Percentiles rank a stretch among this genome's conserved stretches.
phyloP scores from a whole-genome alignment of 129 eudicot genomes.

The Lactuca sativa region DNA sequence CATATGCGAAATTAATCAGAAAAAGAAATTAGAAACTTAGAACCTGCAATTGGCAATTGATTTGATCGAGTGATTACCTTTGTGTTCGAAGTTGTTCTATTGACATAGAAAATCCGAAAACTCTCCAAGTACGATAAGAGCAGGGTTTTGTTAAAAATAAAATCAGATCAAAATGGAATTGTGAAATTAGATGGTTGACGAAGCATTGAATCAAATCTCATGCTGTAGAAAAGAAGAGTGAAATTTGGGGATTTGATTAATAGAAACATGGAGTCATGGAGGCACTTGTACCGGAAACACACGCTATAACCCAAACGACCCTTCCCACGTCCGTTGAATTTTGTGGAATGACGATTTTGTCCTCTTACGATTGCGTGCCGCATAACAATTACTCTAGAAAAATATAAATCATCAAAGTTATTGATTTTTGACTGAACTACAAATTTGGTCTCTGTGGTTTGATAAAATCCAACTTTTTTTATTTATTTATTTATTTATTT shows the following conservation, averaged over 20 bases:
- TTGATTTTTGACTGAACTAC: too few species aligned
- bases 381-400: not conserved
- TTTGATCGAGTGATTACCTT: constrained; percentile 22
- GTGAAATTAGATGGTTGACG: constrained; percentile 17
- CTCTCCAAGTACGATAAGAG: not conserved
- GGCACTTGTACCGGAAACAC: constrained; percentile 3
- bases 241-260: constrained; percentile 18
- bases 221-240: not conserved
- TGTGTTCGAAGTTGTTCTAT: constrained; percentile 20
- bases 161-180: constrained; percentile 3
- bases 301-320: constrained; percentile 2
- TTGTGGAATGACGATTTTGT: too few species aligned
- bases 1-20: not conserved
- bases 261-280: constrained; percentile 6
- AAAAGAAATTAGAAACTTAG: not conserved
- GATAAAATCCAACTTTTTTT: too few species aligned
- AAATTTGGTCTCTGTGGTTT: too few species aligned
- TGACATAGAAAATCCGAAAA: constrained; percentile 18
- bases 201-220: constrained; percentile 22
- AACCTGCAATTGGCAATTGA: constrained; percentile 6
- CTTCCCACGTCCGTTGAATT: not conserved
- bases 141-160: constrained; percentile 8
- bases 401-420: too few species aligned
- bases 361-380: not conserved
- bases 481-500: too few species aligned